Evolutionary conservation across 2,329 filamentous ascomycete species (phyloP).

Genomic region (Dichotomopilus funicola): DNA sequence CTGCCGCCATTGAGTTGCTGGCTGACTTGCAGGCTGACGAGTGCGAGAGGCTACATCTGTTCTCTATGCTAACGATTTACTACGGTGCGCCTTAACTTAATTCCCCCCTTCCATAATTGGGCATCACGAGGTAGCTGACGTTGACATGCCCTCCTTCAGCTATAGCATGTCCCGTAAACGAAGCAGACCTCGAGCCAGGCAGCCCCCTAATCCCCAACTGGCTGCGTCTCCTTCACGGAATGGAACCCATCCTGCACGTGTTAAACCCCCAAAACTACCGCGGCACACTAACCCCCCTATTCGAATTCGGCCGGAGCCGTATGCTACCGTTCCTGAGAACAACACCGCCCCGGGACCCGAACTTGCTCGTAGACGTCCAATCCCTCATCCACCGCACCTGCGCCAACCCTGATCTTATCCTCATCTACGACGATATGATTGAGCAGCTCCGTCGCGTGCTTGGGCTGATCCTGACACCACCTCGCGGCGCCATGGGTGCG

Average conservation of each 20-base stretch:
- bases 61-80: constrained; percentile 26
- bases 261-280: constrained; percentile 1
- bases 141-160: not conserved
- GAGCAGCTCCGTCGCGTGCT: constrained; percentile 9
- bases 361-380: constrained; percentile 5
- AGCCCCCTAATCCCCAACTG: constrained; percentile 7
- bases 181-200: not conserved
- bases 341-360: constrained; percentile 1
- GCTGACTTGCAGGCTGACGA: constrained; percentile 17
- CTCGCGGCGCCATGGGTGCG: not conserved
- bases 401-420: not conserved
- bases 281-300: constrained; percentile 2
- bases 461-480: not conserved
- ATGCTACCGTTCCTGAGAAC: not conserved
- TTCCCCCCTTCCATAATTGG: no score
- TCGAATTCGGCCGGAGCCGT: constrained; percentile 5
- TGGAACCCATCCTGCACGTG: constrained; percentile 7
- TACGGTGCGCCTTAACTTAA: constrained; percentile 19
- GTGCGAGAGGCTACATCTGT: constrained; percentile 24
- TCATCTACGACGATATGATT: constrained; percentile 6
- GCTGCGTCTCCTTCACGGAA: constrained; percentile 7
- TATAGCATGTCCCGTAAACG: constrained; percentile 4
- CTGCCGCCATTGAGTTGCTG: constrained; percentile 18
- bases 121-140: not conserved
- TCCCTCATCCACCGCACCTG: not conserved